Conservation (phyloP, 495 filamentous ascomycete genomes). For the Penicillium silybi region DNA sequence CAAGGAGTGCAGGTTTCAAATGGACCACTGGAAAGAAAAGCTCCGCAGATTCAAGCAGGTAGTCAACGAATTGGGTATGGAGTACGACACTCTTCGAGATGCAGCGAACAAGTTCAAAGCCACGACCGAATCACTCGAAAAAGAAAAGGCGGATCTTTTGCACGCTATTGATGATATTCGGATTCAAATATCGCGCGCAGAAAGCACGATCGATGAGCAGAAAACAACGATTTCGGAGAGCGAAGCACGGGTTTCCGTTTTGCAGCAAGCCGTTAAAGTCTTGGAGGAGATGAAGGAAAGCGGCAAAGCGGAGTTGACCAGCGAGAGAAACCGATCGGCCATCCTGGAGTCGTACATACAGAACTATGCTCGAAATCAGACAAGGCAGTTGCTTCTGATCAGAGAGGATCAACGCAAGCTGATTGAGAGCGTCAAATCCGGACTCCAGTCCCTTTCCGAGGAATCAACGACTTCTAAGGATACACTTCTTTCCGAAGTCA, state of each 20-base stretch:
- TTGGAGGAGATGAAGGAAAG: conserved; percentile 13
- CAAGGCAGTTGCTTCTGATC: conserved; percentile 21
- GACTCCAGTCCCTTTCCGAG: conserved; percentile 9
- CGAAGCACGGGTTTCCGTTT: conserved; percentile 6
- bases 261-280: conserved; percentile 20
- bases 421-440: conserved; percentile 15
- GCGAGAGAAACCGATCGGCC: conserved; percentile 26
- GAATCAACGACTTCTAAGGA: conserved; percentile 11
- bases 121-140: conserved; percentile 13
- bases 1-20: conserved; percentile 15
- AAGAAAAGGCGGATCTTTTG: conserved; percentile 26
- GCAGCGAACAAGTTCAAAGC: conserved; percentile 24
- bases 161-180: conserved; percentile 20
- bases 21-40: conserved; percentile 33
- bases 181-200: conserved; percentile 15
- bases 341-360: conserved; percentile 35
- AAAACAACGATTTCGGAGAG: conserved; percentile 11
- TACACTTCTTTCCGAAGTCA: conserved; percentile 8
- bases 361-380: conserved; percentile 23
- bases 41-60: conserved; percentile 30
- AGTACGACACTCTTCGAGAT: conserved; percentile 28
- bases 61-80: conserved; percentile 33
- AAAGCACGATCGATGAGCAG: conserved; percentile 12
- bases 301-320: conserved; percentile 17
- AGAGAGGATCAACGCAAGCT: conserved; percentile 25